Conservation (phyloP, 2,329 filamentous ascomycete species). For the Penicillium nordicum region DNA sequence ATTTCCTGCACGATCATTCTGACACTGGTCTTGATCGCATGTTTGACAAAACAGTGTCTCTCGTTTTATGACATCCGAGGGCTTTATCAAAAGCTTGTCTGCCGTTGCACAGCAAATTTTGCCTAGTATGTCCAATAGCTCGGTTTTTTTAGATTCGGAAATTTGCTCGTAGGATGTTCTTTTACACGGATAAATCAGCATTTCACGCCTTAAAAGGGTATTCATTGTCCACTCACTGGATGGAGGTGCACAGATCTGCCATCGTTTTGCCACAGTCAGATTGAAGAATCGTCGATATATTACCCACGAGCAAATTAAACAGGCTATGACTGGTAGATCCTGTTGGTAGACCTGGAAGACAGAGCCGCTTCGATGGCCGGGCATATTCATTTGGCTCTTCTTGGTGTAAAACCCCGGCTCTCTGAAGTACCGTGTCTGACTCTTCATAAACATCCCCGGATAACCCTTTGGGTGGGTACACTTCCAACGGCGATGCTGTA, state of each 20-base stretch:
- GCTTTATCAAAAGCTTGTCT: slow-evolving; percentile 40
- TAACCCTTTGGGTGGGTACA: background rate
- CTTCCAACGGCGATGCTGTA: background rate
- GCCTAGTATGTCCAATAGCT: slow-evolving; percentile 55
- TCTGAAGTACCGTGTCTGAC: slow-evolving; percentile 7
- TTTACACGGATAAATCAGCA: slow-evolving; percentile 13
- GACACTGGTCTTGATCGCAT: slow-evolving; percentile 36
- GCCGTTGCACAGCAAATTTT: slow-evolving; percentile 56
- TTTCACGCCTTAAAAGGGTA: background rate
- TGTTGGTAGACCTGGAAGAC: slow-evolving; percentile 34
- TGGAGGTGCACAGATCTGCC: slow-evolving; percentile 41
- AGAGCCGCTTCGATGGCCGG: slow-evolving; percentile 35
- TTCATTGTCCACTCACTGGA: slow-evolving; percentile 46
- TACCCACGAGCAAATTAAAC: slow-evolving; percentile 34
- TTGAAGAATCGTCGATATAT: slow-evolving; percentile 34
- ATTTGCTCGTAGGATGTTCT: slow-evolving; percentile 47
- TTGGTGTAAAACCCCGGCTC: slow-evolving; percentile 4
- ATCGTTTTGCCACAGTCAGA: slow-evolving; percentile 34
- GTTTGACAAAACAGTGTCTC: slow-evolving; percentile 31
- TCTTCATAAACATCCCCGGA: background rate
- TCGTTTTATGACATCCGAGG: slow-evolving; percentile 23
- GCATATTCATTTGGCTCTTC: slow-evolving; percentile 18
- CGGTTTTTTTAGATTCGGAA: slow-evolving; percentile 51
- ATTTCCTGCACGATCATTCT: slow-evolving; percentile 13
- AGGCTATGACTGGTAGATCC: slow-evolving; percentile 31